Percentiles rank a stretch among this genome's conserved stretches.
Evolutionary conservation across 768 basidiomycete genomes (phyloP).

Genomic region (Grammothele lineata): DNA sequence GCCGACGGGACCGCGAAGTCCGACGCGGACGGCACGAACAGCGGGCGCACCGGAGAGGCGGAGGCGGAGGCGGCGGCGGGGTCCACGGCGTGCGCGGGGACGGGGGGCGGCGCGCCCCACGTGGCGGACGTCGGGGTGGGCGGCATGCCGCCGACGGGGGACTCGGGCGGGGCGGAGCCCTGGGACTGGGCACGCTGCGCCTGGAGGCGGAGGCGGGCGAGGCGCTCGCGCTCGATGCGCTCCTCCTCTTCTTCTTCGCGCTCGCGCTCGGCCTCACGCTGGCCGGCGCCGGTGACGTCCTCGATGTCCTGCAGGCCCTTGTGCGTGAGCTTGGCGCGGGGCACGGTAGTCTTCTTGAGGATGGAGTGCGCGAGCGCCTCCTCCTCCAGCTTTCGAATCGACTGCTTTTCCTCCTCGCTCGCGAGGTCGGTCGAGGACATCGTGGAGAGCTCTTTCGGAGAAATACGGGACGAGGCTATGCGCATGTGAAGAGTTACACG

Average conservation of each 20-base stretch:
- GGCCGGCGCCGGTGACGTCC: constrained; percentile 49
- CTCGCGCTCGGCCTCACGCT: constrained; percentile 53
- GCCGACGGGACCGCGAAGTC: constrained; percentile 31
- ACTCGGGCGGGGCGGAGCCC: constrained; percentile 69
- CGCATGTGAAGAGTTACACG: constrained; percentile 75
- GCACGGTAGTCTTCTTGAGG: constrained; percentile 58
- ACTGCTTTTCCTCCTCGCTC: constrained; percentile 79
- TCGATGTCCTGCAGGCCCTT: constrained; percentile 92
- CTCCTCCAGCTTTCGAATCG: constrained; percentile 77
- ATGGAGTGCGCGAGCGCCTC: constrained; percentile 85
- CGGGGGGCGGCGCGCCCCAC: constrained; percentile 64
- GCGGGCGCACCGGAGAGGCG: background rate
- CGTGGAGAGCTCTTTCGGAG: constrained; percentile 67
- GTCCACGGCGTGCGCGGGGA: constrained; percentile 48
- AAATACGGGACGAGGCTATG: constrained; percentile 63
- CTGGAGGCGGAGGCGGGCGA: constrained; percentile 48
- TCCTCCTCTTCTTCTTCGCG: constrained; percentile 52
- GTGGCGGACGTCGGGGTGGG: constrained; percentile 25
- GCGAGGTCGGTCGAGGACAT: constrained; percentile 90
- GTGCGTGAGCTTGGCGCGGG: constrained; percentile 84
- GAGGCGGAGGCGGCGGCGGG: background rate
- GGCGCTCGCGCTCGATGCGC: constrained; percentile 63
- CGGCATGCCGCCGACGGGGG: constrained; percentile 45
- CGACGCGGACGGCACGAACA: constrained; percentile 36
- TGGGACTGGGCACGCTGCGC: constrained; percentile 40